Evolutionary conservation across 2,329 filamentous ascomycete species (phyloP).

Genomic region (Bipolaris bicolor): DNA sequence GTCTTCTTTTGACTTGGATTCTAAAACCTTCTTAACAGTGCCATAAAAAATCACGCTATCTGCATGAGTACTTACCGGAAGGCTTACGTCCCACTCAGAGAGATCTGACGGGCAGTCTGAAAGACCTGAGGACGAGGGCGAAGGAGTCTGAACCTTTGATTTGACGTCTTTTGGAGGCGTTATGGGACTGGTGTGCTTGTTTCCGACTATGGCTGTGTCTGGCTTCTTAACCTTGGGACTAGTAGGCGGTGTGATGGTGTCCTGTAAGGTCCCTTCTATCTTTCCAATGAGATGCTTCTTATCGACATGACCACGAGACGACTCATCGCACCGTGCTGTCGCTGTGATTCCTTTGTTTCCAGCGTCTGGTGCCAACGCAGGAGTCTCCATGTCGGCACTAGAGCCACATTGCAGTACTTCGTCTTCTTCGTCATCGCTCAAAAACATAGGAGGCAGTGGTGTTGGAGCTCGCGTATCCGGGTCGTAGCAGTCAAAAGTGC

Average conservation of each 20-base stretch:
- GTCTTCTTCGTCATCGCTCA: conserved; percentile 12
- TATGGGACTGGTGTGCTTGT: not conserved
- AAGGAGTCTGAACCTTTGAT: not conserved
- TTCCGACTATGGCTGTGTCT: not conserved
- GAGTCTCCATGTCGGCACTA: not conserved
- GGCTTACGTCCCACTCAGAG: conserved; percentile 17
- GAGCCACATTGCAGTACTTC: not conserved
- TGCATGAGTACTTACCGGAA: conserved; percentile 9
- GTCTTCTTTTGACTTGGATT: not conserved
- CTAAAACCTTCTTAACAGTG: not conserved
- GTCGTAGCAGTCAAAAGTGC: conserved; percentile 26
- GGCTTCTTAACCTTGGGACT: not conserved
- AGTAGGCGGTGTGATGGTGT: not conserved
- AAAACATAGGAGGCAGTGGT: conserved; percentile 24
- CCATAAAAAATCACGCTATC: not conserved
- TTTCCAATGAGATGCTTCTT: conserved; percentile 13
- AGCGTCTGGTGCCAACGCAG: not conserved
- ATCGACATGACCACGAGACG: conserved; percentile 5
- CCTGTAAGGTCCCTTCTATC: conserved; percentile 9
- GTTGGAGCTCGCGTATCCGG: conserved; percentile 28
- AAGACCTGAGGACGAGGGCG: conserved; percentile 11
- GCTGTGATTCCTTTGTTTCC: not conserved
- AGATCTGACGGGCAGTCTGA: conserved; percentile 29
- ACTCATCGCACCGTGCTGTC: conserved; percentile 7
- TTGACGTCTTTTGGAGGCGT: not conserved